phyloP scores from a whole-genome alignment of 176 grass and related monocot species.

The Avena atlantica region DNA sequence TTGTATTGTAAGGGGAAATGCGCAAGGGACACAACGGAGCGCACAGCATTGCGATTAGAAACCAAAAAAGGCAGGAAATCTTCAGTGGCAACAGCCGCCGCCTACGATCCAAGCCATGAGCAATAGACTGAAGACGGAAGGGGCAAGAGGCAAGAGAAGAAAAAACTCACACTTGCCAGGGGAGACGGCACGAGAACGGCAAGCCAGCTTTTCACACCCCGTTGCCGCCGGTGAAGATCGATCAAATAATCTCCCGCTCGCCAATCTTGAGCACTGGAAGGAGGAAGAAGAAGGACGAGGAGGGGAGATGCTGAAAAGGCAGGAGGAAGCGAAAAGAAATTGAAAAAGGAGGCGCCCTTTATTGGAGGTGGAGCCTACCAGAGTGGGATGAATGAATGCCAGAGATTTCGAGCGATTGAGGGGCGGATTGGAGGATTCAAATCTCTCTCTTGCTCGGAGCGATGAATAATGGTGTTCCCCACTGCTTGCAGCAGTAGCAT shows the following conservation, averaged over 20 bases:
- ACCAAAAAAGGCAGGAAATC: neutral
- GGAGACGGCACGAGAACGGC: neutral
- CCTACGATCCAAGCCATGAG: constrained; percentile 21
- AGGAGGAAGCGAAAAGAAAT: constrained; percentile 29
- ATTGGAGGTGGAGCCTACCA: constrained; percentile 46
- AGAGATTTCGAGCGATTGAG: constrained; percentile 46
- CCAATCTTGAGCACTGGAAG: neutral
- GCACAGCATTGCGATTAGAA: neutral
- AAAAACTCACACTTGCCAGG: constrained; percentile 21
- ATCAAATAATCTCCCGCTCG: constrained; percentile 15
- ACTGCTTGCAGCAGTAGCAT: neutral
- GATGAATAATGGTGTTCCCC: neutral
- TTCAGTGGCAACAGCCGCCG: neutral
- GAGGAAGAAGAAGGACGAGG: neutral
- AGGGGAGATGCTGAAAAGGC: neutral
- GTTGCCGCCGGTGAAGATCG: neutral
- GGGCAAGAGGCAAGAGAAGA: neutral
- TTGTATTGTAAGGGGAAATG: neutral
- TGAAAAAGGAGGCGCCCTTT: constrained; percentile 43
- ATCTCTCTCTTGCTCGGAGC: neutral
- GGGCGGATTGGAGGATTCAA: constrained; percentile 34
- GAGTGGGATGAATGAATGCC: constrained; percentile 42
- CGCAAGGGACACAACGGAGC: neutral
- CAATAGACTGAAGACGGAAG: neutral
- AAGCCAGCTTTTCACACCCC: neutral